Base-by-base conservation (phyloP, 2,329 filamentous ascomycete species). In the Metarhizium sp. region DNA sequence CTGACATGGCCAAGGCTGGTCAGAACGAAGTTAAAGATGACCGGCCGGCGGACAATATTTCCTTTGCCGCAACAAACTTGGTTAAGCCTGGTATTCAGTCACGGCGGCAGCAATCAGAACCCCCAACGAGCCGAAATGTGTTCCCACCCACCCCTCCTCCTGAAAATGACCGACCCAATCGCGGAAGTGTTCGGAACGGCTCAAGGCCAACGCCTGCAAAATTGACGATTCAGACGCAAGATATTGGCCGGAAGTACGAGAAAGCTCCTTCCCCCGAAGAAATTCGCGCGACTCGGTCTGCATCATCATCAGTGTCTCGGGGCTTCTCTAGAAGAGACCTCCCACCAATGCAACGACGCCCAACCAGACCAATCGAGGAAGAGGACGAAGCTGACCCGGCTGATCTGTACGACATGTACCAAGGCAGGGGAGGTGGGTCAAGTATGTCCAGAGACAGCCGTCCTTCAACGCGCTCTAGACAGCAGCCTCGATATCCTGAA, bases 91-190 rank as follows among this genome's bases (percentile, higher is more conserved):
- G 88, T 51, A 76, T 97, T 38, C 80, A 82, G 62, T 92, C 88
- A 66, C 84, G 88, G 60, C 82, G 88, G 65, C 90, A 95, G 64
- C 90, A 94, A 66, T 94, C 89, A 18, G 91, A 94, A 66, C 90
- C 90, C 8, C 89, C 90, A 0, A 76, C 84, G 60, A 83, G 82
- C 67, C 85, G 90, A 63, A 89, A 88, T 64, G 82, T 92, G 59
- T 96, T 97, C 75, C 94, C 94, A 18, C 94, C 94, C n/a, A 97
- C 94, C n/a, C 94, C 94, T 45, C 94, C 94, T 6, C 94, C 94
- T 6, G 94, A 99, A 75, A 82, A 82, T 59, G 91, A 96, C 62
- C 87, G 86, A 47, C 74, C 80, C 63, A 79, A 73, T 60, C 77
- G 83, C 25, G 81, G 74, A 52, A 76, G 82, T n/a, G 79, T 85